Percentiles rank a stretch among this genome's conserved stretches.
phyloP scores from a whole-genome alignment of 2,329 filamentous ascomycete species.

The Pestalotiopsis sp. region DNA sequence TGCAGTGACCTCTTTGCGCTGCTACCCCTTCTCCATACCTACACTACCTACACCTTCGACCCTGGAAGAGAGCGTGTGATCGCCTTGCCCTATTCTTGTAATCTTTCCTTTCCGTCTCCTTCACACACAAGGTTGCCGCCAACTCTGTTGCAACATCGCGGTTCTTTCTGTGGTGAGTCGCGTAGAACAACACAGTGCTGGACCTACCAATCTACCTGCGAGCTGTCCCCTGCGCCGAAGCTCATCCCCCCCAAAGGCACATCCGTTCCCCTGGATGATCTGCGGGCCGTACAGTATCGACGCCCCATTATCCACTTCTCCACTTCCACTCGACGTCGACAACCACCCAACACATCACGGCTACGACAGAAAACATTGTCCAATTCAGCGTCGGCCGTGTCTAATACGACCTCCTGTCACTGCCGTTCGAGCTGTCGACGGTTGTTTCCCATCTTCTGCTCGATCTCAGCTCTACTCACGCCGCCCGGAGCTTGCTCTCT shows the following conservation, averaged over 20 bases:
- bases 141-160: background rate
- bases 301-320: constrained; percentile 12
- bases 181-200: background rate
- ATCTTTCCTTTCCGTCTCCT: background rate
- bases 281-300: constrained; percentile 11
- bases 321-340: constrained; percentile 11
- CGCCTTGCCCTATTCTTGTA: background rate
- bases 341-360: constrained; percentile 8
- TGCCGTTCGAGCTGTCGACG: background rate
- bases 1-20: background rate
- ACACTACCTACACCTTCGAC: background rate
- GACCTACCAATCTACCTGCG: background rate
- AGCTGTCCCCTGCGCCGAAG: constrained; percentile 1
- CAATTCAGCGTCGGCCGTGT: constrained; percentile 5
- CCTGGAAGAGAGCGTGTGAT: background rate
- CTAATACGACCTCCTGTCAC: constrained; percentile 1
- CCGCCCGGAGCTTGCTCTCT: background rate
- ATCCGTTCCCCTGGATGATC: constrained; percentile 13
- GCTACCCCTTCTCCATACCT: background rate
- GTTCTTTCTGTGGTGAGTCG: background rate
- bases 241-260: background rate
- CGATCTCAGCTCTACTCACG: background rate
- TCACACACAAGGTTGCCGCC: background rate
- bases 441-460: background rate
- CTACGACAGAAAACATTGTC: constrained; percentile 11